A percentile compares a stretch with the other conserved stretches of the same genome.
Conservation (phyloP, 148 eudicot species). For the Suaeda aralocaspica region DNA sequence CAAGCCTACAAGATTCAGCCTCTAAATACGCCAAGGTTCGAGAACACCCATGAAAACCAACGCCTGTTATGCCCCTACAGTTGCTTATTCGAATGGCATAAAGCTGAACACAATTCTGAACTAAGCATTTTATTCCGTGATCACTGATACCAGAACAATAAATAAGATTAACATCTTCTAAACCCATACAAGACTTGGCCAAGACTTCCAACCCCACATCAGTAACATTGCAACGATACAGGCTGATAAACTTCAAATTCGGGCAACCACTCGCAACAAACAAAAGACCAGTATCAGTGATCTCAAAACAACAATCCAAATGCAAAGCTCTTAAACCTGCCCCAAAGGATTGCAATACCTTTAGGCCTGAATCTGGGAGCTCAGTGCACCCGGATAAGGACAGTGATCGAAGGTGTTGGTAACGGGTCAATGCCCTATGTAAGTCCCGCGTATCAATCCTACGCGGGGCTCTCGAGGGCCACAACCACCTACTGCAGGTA, state of each 20-base stretch:
- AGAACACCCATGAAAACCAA: conserved; percentile 55
- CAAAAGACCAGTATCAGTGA: conserved; percentile 50
- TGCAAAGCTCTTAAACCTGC: conserved; percentile 35
- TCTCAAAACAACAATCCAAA: conserved; percentile 58
- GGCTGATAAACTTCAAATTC: conserved; percentile 40
- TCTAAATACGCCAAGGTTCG: conserved; percentile 45
- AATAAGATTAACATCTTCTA: conserved; percentile 53
- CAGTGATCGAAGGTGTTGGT: conserved; percentile 38
- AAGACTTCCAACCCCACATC: conserved; percentile 45
- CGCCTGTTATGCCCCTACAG: conserved; percentile 39
- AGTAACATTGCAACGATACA: conserved; percentile 53
- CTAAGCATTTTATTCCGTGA: conserved; percentile 39
- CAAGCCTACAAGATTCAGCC: conserved; percentile 56
- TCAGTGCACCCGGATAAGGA: conserved; percentile 61
- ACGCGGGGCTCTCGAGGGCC: conserved; percentile 26
- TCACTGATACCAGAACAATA: conserved; percentile 46
- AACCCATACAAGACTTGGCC: conserved; percentile 41
- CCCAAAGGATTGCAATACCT: conserved; percentile 33
- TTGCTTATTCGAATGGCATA: conserved; percentile 41
- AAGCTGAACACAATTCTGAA: conserved; percentile 41
- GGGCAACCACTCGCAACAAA: conserved; percentile 46
- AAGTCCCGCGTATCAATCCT: conserved; percentile 34
- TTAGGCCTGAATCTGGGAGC: conserved; percentile 46
- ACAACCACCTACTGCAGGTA: conserved; percentile 20
- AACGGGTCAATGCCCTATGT: conserved; percentile 41